Conservation (phyloP, 768 basidiomycete species). For the Mycena haematopus region DNA sequence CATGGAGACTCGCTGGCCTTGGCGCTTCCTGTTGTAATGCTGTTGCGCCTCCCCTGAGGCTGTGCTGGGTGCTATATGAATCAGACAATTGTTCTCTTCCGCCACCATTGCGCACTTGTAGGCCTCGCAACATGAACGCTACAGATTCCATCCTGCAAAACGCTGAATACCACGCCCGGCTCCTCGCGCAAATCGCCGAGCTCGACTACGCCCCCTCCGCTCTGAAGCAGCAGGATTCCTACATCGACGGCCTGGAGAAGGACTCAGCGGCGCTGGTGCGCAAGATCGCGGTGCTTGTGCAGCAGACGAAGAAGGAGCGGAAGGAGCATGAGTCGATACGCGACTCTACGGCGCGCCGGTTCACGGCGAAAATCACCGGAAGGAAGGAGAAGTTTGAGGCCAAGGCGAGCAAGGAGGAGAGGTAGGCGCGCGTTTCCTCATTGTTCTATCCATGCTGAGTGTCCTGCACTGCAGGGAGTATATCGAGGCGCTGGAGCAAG, state of each 20-base stretch:
- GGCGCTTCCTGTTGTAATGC: no score
- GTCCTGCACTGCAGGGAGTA: slow-evolving; percentile 47
- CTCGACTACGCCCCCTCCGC: slow-evolving; percentile 50
- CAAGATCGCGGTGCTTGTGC: slow-evolving; percentile 37
- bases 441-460: neutral
- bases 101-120: no score
- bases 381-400: slow-evolving; percentile 49
- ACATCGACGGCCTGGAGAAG: slow-evolving; percentile 42
- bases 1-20: neutral
- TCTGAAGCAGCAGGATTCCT: slow-evolving; percentile 42
- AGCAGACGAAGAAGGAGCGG: slow-evolving; percentile 51
- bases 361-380: slow-evolving; percentile 49
- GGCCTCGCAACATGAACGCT: slow-evolving; percentile 35
- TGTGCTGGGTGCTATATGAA: neutral
- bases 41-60: no score
- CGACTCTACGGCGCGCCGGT: slow-evolving; percentile 46
- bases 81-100: neutral
- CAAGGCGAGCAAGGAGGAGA: slow-evolving; percentile 52
- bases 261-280: slow-evolving; percentile 34
- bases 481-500: slow-evolving; percentile 50
- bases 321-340: slow-evolving; percentile 50
- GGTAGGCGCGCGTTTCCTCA: slow-evolving; percentile 35
- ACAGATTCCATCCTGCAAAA: slow-evolving; percentile 45
- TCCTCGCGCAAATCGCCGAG: slow-evolving; percentile 41
- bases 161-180: slow-evolving; percentile 45